phyloP scores from a whole-genome alignment of 2,329 filamentous ascomycete species.

The Fusarium albosuccineum region DNA sequence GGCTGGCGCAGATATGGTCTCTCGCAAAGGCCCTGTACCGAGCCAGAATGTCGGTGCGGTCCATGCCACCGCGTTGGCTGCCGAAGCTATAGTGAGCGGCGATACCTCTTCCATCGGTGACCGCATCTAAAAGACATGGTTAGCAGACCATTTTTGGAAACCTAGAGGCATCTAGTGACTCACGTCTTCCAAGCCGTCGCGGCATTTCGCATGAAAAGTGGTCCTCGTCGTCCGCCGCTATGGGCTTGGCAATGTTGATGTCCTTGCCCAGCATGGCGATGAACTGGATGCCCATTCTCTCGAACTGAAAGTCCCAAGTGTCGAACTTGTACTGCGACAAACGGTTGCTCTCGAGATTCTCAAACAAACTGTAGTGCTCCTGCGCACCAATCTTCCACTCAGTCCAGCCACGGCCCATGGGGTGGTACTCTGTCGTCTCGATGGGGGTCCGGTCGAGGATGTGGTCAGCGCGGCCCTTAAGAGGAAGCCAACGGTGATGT shows the following conservation, averaged over 20 bases:
- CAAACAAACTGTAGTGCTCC: constrained; percentile 62
- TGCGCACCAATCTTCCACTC: constrained; percentile 66
- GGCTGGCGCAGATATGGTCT: constrained; percentile 61
- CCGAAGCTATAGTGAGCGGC: constrained; percentile 67
- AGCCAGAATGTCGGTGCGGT: constrained; percentile 66
- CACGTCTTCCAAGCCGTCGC: constrained; percentile 53
- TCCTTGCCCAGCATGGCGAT: constrained; percentile 66
- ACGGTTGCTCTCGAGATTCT: constrained; percentile 62
- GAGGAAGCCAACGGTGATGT: constrained; percentile 65
- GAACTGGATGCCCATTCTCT: constrained; percentile 67
- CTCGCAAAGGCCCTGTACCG: constrained; percentile 66
- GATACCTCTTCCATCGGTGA: constrained; percentile 67
- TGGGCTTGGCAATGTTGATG: constrained; percentile 61
- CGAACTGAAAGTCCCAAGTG: constrained; percentile 62
- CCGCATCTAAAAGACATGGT: constrained; percentile 50
- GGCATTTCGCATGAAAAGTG: constrained; percentile 57
- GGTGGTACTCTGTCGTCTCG: constrained; percentile 60
- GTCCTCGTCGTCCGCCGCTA: constrained; percentile 60
- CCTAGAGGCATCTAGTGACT: constrained; percentile 7
- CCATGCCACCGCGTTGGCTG: constrained; percentile 55
- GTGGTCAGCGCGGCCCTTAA: constrained; percentile 51
- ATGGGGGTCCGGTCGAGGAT: constrained; percentile 61
- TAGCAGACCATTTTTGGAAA: constrained; percentile 5
- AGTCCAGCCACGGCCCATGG: constrained; percentile 58
- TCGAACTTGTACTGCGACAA: constrained; percentile 63